These are phyloP conservation scores for Gamarada debralockiae DNA, from an alignment of 495 filamentous ascomycete species.

Conservation along the genomic window DNA sequence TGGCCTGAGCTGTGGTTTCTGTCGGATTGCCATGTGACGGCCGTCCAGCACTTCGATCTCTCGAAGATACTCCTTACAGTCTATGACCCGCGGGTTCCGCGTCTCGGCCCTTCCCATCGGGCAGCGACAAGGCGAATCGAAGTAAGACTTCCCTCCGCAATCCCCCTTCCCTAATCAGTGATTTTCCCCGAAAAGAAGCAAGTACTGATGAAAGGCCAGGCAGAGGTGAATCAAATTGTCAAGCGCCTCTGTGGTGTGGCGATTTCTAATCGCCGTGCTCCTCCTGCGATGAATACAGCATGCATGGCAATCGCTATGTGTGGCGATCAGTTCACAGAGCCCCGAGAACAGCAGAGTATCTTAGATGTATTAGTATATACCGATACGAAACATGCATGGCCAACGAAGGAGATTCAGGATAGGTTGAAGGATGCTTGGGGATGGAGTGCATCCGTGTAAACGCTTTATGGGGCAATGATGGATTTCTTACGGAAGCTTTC, in stretches of 20 bases:
- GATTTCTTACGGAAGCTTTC: too few species aligned
- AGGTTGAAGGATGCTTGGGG: slow-evolving; percentile 6
- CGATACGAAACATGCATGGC: slow-evolving; percentile 27
- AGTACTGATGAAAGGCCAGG: background rate
- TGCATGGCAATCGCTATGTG: slow-evolving; percentile 24
- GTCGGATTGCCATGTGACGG: slow-evolving; percentile 31
- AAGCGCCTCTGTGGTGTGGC: slow-evolving; percentile 14
- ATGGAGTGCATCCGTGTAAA: too few species aligned
- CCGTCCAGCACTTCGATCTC: slow-evolving; percentile 34
- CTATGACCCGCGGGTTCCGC: slow-evolving; percentile 36
- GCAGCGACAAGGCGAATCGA: slow-evolving; percentile 12
- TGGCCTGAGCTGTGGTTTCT: slow-evolving; percentile 40
- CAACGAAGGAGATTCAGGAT: slow-evolving; percentile 17
- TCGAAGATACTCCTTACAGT: slow-evolving; percentile 36
- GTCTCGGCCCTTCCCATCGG: slow-evolving; percentile 31
- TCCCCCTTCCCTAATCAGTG: background rate
- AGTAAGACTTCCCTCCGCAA: background rate
- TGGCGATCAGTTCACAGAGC: slow-evolving; percentile 17
- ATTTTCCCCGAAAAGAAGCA: background rate
- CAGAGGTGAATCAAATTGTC: background rate
- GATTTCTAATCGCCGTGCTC: slow-evolving; percentile 9
- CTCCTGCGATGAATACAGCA: slow-evolving; percentile 17
- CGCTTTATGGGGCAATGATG: too few species aligned
- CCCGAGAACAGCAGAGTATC: slow-evolving; percentile 11
- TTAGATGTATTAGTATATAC: slow-evolving; percentile 18